Percentiles rank a stretch among this genome's conserved stretches.
Conservation (phyloP, 2,329 filamentous ascomycete species). For the Thyridium curvatum region DNA sequence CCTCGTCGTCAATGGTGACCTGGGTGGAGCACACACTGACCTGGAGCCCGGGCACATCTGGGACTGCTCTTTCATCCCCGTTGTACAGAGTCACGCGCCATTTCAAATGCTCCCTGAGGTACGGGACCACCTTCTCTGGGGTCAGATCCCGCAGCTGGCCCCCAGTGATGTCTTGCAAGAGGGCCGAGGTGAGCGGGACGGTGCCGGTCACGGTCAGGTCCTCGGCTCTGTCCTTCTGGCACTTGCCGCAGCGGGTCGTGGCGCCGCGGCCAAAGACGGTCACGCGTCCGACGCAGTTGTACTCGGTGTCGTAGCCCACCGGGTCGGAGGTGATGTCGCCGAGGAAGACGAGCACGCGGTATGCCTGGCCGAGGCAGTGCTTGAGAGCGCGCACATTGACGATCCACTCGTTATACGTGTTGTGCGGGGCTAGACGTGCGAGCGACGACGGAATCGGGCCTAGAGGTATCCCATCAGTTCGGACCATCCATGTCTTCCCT, state of each 20-base stretch:
- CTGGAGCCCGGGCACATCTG: constrained; percentile 13
- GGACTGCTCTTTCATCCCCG: constrained; percentile 12
- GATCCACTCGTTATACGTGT: constrained; percentile 41
- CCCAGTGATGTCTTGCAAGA: constrained; percentile 16
- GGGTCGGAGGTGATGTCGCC: constrained; percentile 19
- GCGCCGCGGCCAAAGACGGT: constrained; percentile 30
- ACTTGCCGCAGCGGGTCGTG: constrained; percentile 16
- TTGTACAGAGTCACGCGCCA: constrained; percentile 16
- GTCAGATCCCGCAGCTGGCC: constrained; percentile 12
- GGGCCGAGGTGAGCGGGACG: constrained; percentile 19
- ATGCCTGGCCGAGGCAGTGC: constrained; percentile 40
- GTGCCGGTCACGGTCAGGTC: constrained; percentile 17
- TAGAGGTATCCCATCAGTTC: too few species aligned
- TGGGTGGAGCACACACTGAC: constrained; percentile 15
- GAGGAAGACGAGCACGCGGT: constrained; percentile 52
- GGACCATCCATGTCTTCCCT: background rate
- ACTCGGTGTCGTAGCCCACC: constrained; percentile 29
- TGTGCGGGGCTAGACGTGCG: constrained; percentile 15
- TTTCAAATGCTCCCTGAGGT: constrained; percentile 14
- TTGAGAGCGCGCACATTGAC: constrained; percentile 48
- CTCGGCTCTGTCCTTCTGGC: constrained; percentile 10
- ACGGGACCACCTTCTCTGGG: constrained; percentile 16
- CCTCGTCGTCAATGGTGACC: constrained; percentile 15
- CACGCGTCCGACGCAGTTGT: constrained; percentile 39
- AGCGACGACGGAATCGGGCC: constrained; percentile 9